These are phyloP conservation scores for Acanthamoeba lenticulata DNA, from an alignment of 208 protist genomes.

Conservation along the genomic window DNA sequence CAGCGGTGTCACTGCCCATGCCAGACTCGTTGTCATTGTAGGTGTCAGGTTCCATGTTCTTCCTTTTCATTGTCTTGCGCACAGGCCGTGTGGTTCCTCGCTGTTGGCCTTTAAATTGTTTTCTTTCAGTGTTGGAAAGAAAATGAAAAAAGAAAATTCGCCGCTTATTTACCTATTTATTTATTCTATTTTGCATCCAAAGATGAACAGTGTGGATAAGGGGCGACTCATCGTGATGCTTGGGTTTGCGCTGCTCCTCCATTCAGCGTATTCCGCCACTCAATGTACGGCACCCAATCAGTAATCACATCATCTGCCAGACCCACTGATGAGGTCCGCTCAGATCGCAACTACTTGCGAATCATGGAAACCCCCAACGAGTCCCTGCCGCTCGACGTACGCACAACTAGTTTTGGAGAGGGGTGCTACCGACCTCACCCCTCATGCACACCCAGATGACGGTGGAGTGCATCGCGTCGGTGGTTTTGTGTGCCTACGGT, in stretches of 20 bases:
- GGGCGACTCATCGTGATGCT: neutral
- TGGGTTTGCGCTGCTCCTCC: neutral
- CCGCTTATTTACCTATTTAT: too few species aligned
- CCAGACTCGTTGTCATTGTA: neutral
- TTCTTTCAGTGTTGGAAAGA: neutral
- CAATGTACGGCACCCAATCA: neutral
- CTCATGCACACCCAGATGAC: neutral
- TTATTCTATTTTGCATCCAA: too few species aligned
- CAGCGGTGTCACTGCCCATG: neutral
- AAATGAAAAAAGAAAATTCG: neutral
- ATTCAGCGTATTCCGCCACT: neutral
- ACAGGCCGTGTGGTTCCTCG: neutral
- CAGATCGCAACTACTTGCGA: slow-evolving; percentile 39
- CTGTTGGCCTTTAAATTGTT: too few species aligned
- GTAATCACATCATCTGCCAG: neutral
- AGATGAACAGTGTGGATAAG: neutral
- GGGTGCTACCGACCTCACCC: neutral
- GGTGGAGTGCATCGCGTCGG: slow-evolving; percentile 31
- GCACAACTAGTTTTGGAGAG: neutral
- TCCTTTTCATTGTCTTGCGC: neutral
- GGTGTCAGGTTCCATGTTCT: neutral
- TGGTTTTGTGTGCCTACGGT: slow-evolving; percentile 17
- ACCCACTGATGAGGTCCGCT: neutral
- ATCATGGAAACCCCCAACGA: slow-evolving; percentile 35
- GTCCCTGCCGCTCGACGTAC: neutral